These are phyloP conservation scores for Hirsutella rhossiliensis DNA, from an alignment of 2,329 filamentous ascomycete genomes.

Conservation along the genomic window DNA sequence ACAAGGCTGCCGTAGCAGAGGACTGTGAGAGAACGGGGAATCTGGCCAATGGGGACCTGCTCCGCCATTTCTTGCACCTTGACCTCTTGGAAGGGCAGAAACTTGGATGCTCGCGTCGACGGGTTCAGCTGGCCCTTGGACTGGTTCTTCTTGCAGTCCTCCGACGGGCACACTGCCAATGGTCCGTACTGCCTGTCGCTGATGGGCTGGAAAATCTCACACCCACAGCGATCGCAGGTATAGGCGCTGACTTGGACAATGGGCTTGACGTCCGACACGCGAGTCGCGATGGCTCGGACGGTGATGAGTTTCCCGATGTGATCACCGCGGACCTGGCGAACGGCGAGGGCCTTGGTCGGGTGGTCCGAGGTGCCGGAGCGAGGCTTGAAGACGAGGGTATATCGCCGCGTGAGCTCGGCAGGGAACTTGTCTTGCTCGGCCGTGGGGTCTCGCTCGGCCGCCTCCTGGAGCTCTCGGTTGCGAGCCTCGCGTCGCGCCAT, in stretches of 20 bases:
- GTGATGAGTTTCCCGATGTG: slow-evolving; percentile 91
- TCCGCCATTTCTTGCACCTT: slow-evolving; percentile 99
- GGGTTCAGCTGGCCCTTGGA: slow-evolving; percentile 87
- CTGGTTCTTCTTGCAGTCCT: slow-evolving; percentile 84
- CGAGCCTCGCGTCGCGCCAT: slow-evolving; percentile 83
- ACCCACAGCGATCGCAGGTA: slow-evolving; percentile 90
- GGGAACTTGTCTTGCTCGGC: slow-evolving; percentile 72
- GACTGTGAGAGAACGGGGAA: slow-evolving; percentile 81
- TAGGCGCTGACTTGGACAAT: slow-evolving; percentile 97
- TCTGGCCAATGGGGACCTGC: slow-evolving; percentile 95
- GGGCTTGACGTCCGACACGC: slow-evolving; percentile 96
- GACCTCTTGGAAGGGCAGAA: slow-evolving; percentile 93
- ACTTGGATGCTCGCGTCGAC: slow-evolving; percentile 93
- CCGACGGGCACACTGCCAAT: slow-evolving; percentile 73
- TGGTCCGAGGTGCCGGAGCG: slow-evolving; percentile 59
- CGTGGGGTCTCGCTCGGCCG: slow-evolving; percentile 55
- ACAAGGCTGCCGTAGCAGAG: slow-evolving; percentile 82
- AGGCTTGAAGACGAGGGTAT: slow-evolving; percentile 94
- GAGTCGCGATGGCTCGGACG: slow-evolving; percentile 82
- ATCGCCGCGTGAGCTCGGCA: slow-evolving; percentile 80
- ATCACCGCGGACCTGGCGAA: slow-evolving; percentile 84
- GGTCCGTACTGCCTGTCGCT: slow-evolving; percentile 85
- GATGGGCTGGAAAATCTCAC: slow-evolving; percentile 95
- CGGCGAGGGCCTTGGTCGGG: slow-evolving; percentile 59
- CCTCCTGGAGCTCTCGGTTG: slow-evolving; percentile 63